Evolutionary conservation across 345 rosid genomes (phyloP), one percentile per base, ranked within the genome.

Genomic region (Murraya paniculata): DNA sequence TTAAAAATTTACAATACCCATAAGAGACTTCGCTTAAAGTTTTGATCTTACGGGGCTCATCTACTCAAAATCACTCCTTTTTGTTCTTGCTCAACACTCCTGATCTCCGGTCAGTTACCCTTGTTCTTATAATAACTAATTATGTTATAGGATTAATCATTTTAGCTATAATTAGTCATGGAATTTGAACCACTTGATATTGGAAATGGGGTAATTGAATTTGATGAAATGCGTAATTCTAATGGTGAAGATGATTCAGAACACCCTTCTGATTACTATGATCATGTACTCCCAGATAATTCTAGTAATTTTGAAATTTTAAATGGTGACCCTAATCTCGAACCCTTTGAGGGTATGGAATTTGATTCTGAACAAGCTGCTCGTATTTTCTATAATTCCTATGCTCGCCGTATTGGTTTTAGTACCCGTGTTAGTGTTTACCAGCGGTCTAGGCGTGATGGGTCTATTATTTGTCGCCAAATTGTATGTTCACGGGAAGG

Each of bases 301-400:
- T 64, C 59, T 8, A n/a, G 13, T 4, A 45, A 30, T 41, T 74
- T 61, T 38, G n/a, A 39, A 14, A 61, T 74, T 62, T 71, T 64
- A 13, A 39, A 21, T 35, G 50, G n/a, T 8, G 87, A 80, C 36
- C 70, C 71, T 33, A 84, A 78, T 81, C 81, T 82, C 6, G 86
- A 85, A 66, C 88, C 88, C 33, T 79, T 4, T 19, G 85, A 81
- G 64, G 84, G 86, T 31, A 79, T 85, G 90, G 90, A 83, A 45
- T 87, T 87, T 35, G 88, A 85, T 73, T 85, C 90, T 4, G 90
- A 85, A 60, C 85, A 85, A 58, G 74, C 86, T n/a, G 88, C 88
- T 4, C 85, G 82, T 30, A 66, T 79, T 66, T 87, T 85, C 69
- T 87, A 85, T 70, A 83, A 87, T 76, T 76, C 85, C 0, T 85